Base-by-base conservation (phyloP, 2,329 filamentous ascomycete genomes). In the Diplodia sapinea region DNA sequence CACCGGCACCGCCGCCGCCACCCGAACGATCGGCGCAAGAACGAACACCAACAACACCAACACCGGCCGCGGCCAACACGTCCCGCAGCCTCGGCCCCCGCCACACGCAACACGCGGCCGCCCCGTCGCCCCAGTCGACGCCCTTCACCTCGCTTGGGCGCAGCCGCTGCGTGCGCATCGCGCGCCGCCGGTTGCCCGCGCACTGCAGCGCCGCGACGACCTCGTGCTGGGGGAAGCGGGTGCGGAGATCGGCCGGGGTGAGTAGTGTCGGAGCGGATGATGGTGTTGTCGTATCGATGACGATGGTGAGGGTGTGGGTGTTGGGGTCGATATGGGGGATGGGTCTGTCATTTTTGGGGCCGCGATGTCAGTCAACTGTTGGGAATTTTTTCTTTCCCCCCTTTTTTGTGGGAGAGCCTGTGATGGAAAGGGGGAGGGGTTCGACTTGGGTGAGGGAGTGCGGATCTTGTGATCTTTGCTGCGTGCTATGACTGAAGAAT, bases 61-160 rank as follows among this genome's bases (percentile, higher is more conserved):
- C 15, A 5, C 29, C 55, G 17, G 47, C 59, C 1, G 29, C 29
- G 1, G 17, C 17, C 29, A 89, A 36, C 80, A 71, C 23, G 8
- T 88, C 85, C 33, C 78, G 73, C 13, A 88, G 77, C 6, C 82
- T 75, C 3, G 86, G 86, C 0, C 85, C 85, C 13, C 78, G 81
- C 85, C 85, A 88, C 66, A 77, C 80, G 71, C 85, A 87, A 71
- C 88, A 88, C 85, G 88, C 87, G 23, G 88, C 82, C 0, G 86
- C 86, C 49, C 82, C 86, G 70, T 88, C 86, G 47, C 81, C 81
- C 86, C 87, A 88, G 72, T 88, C 85, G 51, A 88, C 83, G 0
- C 86, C 87, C 40, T 81, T 77, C 5, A 88, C 86, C 74, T 88
- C 86, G 71, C 86, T 2, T 23, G 1, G 23, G 23, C 23, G 2